Evolutionary conservation across 2,329 filamentous ascomycete genomes (phyloP), one percentile per base, ranked within the genome.

Genomic region (Cladosporium sp.): DNA sequence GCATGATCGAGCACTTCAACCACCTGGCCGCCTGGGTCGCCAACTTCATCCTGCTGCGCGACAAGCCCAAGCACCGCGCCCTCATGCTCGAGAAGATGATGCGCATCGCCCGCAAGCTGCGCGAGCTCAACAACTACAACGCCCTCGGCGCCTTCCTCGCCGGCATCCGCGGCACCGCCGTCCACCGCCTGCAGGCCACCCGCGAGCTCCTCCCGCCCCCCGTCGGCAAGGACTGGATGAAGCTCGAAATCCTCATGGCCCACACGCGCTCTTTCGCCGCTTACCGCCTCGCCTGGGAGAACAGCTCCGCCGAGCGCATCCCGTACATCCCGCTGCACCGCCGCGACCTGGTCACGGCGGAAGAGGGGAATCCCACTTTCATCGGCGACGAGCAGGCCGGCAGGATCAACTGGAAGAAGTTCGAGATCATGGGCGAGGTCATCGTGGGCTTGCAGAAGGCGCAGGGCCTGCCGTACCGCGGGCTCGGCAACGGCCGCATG

Each of bases 281-380:
- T 8, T 98, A 98, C 70, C 87, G 93, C n/a, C 74, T 97, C 31
- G 93, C 93, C 0, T 97, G 93, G 91, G 91, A 96, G 62, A 98
- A 97, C 66, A 95, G 89, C 14, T 86, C 89, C 1, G 76, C 87
- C 9, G 89, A 95, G 59, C 82, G 91, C 31, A 97, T 98, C 43
- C 93, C 93, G 0, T 97, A 95, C 68, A 84, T 97, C 46, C 92
- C 93, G 2, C 77, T 97, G 28, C 89, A 95, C 66, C 82, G 89
- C 41, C 82, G 91, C 58, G 93, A 98, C 71, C 77, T 98, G 19
- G 89, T 95, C 1, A 89, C 87, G 10, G 92, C 93, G 0, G 89
- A 95, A 65, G 88, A 95, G 70, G 93, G 92, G 33, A 96, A 93
- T 69, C 83, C 82, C 63, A 97, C 93, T 0, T 92, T 95, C 67